Evolutionary conservation across 2,329 filamentous ascomycete species (phyloP), one percentile per base, ranked within the genome.

Genomic region (Thielaviopsis punctulata): DNA sequence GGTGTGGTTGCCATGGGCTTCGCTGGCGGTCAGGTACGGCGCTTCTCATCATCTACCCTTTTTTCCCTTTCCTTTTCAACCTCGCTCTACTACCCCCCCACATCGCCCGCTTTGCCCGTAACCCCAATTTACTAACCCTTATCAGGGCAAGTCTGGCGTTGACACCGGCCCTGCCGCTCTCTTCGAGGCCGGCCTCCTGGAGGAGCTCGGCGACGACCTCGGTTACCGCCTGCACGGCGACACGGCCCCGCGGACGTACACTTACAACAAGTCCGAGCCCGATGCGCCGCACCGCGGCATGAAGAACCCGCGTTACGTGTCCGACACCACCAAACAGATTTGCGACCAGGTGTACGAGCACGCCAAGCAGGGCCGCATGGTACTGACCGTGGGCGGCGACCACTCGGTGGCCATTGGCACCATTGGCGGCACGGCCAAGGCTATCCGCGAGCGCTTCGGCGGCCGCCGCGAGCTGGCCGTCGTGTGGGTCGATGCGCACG

Each of bases 401-500:
- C 92, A 98, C 73, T 88, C 82, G 58, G 93, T 98, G 63, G 92
- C 92, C 57, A 93, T 98, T 60, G 92, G 92, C 57, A 94, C 87
- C 47, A 80, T 98, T 60, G 83, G 84, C 24, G 92, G 92, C 41
- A 86, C 84, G 1, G 86, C 89, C 33, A 86, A 83, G 69, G 92
- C 90, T 0, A 82, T 86, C 41, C 79, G 86, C 54, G 89, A 98
- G 73, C 73, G 90, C 18, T 70, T 94, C 55, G 77, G 69, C 51
- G 51, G 54, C 41, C 79, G 72, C 45, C 76, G 83, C 52, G 90
- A 96, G 61, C 81, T 95, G 57, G 92, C 88, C 12, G 86, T 98
- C 54, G 93, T 98, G 65, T 98, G 92, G 92, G 92, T 98, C 27
- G 92, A 98, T 67, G 92, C 92, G 23, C 92, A 98, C 67, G 84